Percentiles rank a stretch among this genome's conserved stretches.
Evolutionary conservation across 805 yeast genomes (phyloP).

Genomic region (Kurtzmaniella cleridarum): DNA sequence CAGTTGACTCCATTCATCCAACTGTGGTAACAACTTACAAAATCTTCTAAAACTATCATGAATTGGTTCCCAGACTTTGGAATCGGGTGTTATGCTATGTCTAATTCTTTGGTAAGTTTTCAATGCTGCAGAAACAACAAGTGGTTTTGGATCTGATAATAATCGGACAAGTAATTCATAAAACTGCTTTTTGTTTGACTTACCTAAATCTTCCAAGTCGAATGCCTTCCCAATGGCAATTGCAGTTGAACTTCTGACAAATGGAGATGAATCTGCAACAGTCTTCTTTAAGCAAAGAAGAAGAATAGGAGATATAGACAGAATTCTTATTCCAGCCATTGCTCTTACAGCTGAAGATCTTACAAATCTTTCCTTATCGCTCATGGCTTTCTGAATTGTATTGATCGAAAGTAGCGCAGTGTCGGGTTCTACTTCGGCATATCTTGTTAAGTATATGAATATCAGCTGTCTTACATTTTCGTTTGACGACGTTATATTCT

Average conservation of each 20-base stretch:
- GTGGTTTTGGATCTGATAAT: constrained; percentile 58
- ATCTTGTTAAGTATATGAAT: constrained; percentile 64
- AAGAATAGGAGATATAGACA: constrained; percentile 76
- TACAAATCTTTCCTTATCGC: constrained; percentile 61
- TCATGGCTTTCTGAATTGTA: constrained; percentile 79
- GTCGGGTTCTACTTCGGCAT: constrained; percentile 82
- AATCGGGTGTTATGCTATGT: constrained; percentile 27
- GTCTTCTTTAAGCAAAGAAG: constrained; percentile 67
- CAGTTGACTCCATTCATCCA: constrained; percentile 74
- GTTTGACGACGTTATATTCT: constrained; percentile 66
- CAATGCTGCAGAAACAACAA: constrained; percentile 69
- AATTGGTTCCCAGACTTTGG: constrained; percentile 52
- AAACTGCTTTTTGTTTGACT: constrained; percentile 44
- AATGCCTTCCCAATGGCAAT: constrained; percentile 62
- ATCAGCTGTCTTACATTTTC: constrained; percentile 72
- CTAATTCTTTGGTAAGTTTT: constrained; percentile 45
- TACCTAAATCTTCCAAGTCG: constrained; percentile 22
- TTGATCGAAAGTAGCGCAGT: constrained; percentile 86
- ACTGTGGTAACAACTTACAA: constrained; percentile 40
- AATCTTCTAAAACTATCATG: constrained; percentile 66
- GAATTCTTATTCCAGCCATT: constrained; percentile 75
- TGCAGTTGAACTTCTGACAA: constrained; percentile 77
- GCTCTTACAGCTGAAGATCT: constrained; percentile 74
- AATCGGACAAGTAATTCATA: constrained; percentile 44
- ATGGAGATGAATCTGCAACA: constrained; percentile 63